Percentiles rank a stretch among this genome's conserved stretches.
Conservation (phyloP, 139 green algal genomes). For the Auxenochlorella protothecoides region DNA sequence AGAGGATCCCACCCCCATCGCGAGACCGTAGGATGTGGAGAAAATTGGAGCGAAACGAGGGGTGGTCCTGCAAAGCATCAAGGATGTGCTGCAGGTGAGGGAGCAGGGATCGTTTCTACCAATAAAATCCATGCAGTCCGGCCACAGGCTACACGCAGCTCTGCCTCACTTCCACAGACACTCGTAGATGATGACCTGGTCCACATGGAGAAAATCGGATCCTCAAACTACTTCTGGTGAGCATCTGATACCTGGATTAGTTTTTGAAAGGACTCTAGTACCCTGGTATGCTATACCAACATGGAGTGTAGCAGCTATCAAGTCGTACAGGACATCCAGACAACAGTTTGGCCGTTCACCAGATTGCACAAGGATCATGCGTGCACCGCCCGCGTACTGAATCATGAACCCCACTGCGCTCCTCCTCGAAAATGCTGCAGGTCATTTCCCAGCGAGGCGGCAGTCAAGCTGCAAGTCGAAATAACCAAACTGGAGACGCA, state of each 20-base stretch:
- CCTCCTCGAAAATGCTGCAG: background rate
- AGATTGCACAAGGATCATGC: too few species aligned
- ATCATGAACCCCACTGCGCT: background rate
- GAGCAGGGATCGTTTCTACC: background rate
- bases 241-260: background rate
- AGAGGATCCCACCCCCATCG: background rate
- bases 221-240: slow-evolving; percentile 67
- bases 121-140: too few species aligned
- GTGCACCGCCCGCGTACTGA: background rate
- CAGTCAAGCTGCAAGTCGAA: slow-evolving; percentile 35
- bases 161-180: slow-evolving; percentile 18
- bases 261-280: background rate
- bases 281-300: background rate
- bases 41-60: slow-evolving; percentile 55
- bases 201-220: slow-evolving; percentile 64
- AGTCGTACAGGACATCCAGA: too few species aligned
- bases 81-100: slow-evolving; percentile 53
- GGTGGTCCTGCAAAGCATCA: slow-evolving; percentile 55
- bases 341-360: too few species aligned
- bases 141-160: too few species aligned
- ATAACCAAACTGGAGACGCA: slow-evolving; percentile 12
- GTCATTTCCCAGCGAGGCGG: slow-evolving; percentile 53
- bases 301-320: too few species aligned
- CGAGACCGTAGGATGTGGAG: slow-evolving; percentile 49
- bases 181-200: slow-evolving; percentile 71